phyloP scores from a whole-genome alignment of 192 early-diverging fungal species.

The Coemansia nantahalensis region DNA sequence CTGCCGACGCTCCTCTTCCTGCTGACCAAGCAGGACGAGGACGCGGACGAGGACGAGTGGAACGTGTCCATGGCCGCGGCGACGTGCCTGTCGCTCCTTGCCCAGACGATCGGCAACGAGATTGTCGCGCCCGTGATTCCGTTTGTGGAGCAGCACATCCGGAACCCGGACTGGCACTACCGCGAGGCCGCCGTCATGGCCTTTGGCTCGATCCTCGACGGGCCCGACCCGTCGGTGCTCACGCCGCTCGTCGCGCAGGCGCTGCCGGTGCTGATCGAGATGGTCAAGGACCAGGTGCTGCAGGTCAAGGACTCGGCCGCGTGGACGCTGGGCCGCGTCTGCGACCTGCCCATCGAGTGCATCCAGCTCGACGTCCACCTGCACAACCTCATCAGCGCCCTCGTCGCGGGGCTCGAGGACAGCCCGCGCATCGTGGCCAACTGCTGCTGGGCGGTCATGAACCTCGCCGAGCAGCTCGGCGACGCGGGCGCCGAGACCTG shows the following conservation, averaged over 20 bases:
- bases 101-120: slow-evolving; percentile 74
- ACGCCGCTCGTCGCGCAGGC: slow-evolving; percentile 77
- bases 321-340: slow-evolving; percentile 98
- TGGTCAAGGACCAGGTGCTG: slow-evolving; percentile 82
- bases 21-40: slow-evolving; percentile 96
- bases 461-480: slow-evolving; percentile 82
- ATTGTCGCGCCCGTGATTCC: slow-evolving; percentile 85
- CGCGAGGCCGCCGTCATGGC: slow-evolving; percentile 98
- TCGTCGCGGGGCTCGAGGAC: slow-evolving; percentile 83
- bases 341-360: slow-evolving; percentile 70
- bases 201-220: slow-evolving; percentile 97
- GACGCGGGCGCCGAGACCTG: slow-evolving; percentile 62
- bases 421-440: slow-evolving; percentile 87
- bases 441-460: slow-evolving; percentile 97
- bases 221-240: slow-evolving; percentile 67
- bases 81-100: slow-evolving; percentile 87
- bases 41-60: slow-evolving; percentile 99
- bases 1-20: slow-evolving; percentile 81
- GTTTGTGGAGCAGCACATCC: slow-evolving; percentile 87
- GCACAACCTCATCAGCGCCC: slow-evolving; percentile 66
- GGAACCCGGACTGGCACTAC: slow-evolving; percentile 84
- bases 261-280: slow-evolving; percentile 81
- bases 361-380: slow-evolving; percentile 74
- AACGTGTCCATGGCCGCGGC: slow-evolving; percentile 97
- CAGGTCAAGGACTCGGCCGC: slow-evolving; percentile 97